Evolutionary conservation across 2,329 filamentous ascomycete species (phyloP).

Genomic region (Phialophora verrucosa): DNA sequence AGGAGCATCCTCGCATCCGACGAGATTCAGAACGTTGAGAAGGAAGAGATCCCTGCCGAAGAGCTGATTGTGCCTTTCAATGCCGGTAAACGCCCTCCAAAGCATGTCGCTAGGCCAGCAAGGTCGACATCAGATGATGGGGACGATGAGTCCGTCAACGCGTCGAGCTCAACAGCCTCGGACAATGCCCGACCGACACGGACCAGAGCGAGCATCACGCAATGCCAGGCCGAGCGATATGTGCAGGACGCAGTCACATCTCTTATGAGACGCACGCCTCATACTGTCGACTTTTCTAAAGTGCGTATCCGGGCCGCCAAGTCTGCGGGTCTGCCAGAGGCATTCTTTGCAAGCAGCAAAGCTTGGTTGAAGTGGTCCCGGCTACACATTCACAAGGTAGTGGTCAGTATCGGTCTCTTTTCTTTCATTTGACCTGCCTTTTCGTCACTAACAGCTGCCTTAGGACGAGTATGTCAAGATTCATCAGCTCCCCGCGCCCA

Average conservation of each 20-base stretch:
- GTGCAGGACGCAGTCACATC: background rate
- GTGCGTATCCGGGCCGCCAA: background rate
- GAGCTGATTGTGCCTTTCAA: constrained; percentile 18
- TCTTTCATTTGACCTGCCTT: background rate
- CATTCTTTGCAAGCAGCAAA: background rate
- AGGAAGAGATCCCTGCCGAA: constrained; percentile 1
- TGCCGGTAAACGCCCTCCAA: background rate
- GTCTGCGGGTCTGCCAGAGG: background rate
- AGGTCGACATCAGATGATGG: background rate
- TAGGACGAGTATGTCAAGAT: background rate
- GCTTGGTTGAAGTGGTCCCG: background rate
- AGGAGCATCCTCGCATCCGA: constrained; percentile 45
- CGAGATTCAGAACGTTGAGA: background rate
- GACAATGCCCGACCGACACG: background rate
- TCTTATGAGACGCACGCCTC: background rate
- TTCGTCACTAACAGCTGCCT: background rate
- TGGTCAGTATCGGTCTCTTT: background rate
- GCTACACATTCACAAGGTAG: background rate
- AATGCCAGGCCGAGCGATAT: background rate
- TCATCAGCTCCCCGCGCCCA: background rate
- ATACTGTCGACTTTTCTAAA: background rate
- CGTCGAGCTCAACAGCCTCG: background rate
- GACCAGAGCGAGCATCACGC: background rate
- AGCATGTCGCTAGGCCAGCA: background rate
- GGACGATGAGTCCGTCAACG: background rate